Evolutionary conservation across 176 grass and related monocot genomes (phyloP).

Genomic region (Otatea glauca): DNA sequence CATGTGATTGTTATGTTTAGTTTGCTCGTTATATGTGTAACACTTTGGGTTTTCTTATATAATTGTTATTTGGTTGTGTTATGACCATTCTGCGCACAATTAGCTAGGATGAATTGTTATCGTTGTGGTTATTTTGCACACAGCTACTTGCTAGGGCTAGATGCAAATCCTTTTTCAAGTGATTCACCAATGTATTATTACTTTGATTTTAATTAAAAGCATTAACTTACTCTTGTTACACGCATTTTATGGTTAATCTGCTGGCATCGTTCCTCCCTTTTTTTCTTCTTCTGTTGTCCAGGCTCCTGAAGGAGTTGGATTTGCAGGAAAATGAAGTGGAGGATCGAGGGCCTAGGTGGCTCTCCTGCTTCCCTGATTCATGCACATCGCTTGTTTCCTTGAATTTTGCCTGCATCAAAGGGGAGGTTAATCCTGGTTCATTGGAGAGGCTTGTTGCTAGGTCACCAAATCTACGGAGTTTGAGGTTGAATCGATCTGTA

Average conservation of each 20-base stretch:
- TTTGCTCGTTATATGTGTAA: neutral
- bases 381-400: constrained; percentile 77
- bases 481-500: constrained; percentile 71
- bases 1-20: constrained; percentile 12
- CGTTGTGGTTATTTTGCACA: neutral
- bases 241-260: constrained; percentile 13
- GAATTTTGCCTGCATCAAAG: constrained; percentile 85
- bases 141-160: neutral
- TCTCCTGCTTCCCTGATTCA: constrained; percentile 83
- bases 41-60: neutral
- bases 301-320: constrained; percentile 78
- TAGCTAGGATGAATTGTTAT: neutral
- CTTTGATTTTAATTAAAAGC: neutral
- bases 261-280: constrained; percentile 12
- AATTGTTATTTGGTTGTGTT: neutral
- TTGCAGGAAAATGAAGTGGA: constrained; percentile 97
- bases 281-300: constrained; percentile 31
- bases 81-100: neutral
- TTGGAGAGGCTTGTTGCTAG: constrained; percentile 77
- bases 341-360: constrained; percentile 80
- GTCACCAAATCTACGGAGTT: constrained; percentile 75
- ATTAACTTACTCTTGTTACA: neutral
- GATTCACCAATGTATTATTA: neutral
- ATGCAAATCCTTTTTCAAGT: neutral
- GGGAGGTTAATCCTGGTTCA: constrained; percentile 63